These are phyloP conservation scores for Pseudoturritis turrita DNA, from an alignment of 345 rosid genomes.

Conservation along the genomic window DNA sequence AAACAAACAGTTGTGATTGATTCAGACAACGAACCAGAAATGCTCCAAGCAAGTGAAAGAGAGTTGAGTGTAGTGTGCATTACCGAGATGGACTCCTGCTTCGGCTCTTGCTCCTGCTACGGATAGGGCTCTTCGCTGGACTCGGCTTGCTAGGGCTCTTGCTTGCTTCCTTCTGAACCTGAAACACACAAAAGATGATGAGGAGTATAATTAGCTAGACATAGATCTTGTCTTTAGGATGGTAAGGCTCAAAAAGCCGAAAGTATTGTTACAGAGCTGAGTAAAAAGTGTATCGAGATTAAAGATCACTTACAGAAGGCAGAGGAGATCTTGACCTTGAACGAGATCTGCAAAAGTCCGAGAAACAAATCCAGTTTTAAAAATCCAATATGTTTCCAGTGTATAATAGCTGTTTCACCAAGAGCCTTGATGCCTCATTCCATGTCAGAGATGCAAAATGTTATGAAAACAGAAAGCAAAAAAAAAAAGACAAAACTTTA, in stretches of 20 bases:
- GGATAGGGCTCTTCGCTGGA: conserved; percentile 61
- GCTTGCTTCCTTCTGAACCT: conserved; percentile 53
- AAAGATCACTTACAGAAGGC: conserved; percentile 66
- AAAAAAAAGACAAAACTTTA: conserved; percentile 30
- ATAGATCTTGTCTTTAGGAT: neutral
- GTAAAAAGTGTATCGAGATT: neutral
- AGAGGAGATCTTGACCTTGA: conserved; percentile 93
- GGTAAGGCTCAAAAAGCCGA: neutral
- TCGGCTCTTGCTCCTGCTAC: conserved; percentile 58
- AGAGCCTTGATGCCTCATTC: conserved; percentile 84
- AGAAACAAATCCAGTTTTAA: conserved; percentile 91
- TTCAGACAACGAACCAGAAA: neutral
- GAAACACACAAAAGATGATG: conserved; percentile 12
- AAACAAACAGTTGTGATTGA: neutral
- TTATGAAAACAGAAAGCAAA: conserved; percentile 32
- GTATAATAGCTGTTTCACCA: conserved; percentile 63
- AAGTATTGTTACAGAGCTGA: neutral
- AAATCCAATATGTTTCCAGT: conserved; percentile 52
- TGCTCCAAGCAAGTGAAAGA: neutral
- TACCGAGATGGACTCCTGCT: conserved; percentile 86
- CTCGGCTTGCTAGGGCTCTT: conserved; percentile 70
- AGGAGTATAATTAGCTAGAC: neutral
- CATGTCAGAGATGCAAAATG: conserved; percentile 58
- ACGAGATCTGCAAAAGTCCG: conserved; percentile 98
- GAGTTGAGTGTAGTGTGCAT: neutral